Evolutionary conservation across 495 filamentous ascomycete species (phyloP).

Genomic region (Aspergillus ostianus): DNA sequence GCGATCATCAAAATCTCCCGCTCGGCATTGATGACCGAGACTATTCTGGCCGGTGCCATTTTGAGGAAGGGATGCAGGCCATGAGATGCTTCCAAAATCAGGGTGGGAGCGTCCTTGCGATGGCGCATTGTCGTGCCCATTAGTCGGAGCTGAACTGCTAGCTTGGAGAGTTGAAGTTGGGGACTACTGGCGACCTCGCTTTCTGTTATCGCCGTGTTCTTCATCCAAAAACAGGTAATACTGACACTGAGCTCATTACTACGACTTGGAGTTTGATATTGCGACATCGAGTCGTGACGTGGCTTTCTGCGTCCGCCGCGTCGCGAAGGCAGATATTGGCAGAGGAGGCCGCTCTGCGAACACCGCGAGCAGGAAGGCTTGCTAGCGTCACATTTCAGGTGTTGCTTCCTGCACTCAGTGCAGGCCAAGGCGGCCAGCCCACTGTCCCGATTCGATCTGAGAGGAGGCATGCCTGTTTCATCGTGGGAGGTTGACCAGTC

Average conservation of each 20-base stretch:
- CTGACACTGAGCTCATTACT: conserved; percentile 1
- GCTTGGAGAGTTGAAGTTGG: conserved; percentile 1
- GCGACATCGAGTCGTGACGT: conserved; percentile 14
- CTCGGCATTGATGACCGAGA: conserved; percentile 13
- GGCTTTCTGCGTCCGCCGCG: conserved; percentile 36
- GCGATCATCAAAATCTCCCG: conserved; percentile 33
- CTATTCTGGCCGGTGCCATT: conserved; percentile 15
- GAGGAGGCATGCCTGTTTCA: conserved; percentile 21
- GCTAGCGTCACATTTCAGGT: conserved; percentile 42
- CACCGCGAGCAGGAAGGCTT: conserved; percentile 40
- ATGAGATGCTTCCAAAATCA: conserved; percentile 17
- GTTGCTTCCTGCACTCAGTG: conserved; percentile 43
- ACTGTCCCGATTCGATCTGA: conserved; percentile 2
- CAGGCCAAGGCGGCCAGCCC: conserved; percentile 32
- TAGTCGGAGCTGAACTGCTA: conserved; percentile 9
- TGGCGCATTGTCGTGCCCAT: conserved; percentile 22
- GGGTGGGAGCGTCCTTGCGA: conserved; percentile 13
- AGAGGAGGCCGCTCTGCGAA: conserved; percentile 25
- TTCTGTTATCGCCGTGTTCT: not conserved
- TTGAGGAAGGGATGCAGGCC: conserved; percentile 23
- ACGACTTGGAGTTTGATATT: not conserved
- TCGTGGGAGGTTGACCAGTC: not conserved
- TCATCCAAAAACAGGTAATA: not conserved
- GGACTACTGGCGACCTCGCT: conserved; percentile 9
- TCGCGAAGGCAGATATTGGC: conserved; percentile 40